These are phyloP conservation scores for Coniochaeta prunicola DNA, from an alignment of 2,329 filamentous ascomycete genomes.

Conservation along the genomic window DNA sequence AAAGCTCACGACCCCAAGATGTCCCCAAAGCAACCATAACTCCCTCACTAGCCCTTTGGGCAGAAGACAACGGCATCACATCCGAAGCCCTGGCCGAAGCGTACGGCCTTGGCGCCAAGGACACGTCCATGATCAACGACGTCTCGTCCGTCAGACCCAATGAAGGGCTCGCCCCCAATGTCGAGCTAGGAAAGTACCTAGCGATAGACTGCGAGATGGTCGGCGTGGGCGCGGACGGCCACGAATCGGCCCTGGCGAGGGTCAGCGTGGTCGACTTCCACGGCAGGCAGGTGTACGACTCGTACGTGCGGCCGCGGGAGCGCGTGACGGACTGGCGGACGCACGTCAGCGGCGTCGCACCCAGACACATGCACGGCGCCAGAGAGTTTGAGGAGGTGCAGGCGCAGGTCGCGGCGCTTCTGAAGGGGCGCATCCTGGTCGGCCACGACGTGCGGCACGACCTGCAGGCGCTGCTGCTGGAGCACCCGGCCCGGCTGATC, in stretches of 20 bases:
- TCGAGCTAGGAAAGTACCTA: conserved; percentile 79
- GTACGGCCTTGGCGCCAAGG: conserved; percentile 48
- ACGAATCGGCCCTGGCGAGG: conserved; percentile 72
- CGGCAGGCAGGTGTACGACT: conserved; percentile 88
- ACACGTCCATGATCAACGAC: conserved; percentile 39
- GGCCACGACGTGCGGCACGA: conserved; percentile 81
- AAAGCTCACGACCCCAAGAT: conserved; percentile 35
- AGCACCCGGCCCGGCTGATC: conserved; percentile 69
- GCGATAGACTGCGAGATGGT: conserved; percentile 99
- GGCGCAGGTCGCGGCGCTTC: conserved; percentile 57
- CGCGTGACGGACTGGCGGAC: conserved; percentile 88
- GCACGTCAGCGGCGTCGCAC: conserved; percentile 71
- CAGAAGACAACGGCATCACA: conserved; percentile 54
- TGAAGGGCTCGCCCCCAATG: conserved; percentile 50
- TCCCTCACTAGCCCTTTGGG: conserved; percentile 52
- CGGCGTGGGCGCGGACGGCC: conserved; percentile 64
- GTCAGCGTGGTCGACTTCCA: conserved; percentile 93
- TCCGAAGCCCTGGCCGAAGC: conserved; percentile 53
- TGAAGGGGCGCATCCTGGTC: conserved; percentile 66
- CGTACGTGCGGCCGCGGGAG: conserved; percentile 73
- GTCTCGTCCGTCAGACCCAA: conserved; percentile 49
- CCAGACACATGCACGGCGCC: conserved; percentile 63
- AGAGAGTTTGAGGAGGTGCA: conserved; percentile 73
- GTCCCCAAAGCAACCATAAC: conserved; percentile 31
- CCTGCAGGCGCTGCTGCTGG: conserved; percentile 67